These are phyloP conservation scores for Zygosaccharomyces lentus DNA, from an alignment of 805 yeast genomes.

Conservation along the genomic window DNA sequence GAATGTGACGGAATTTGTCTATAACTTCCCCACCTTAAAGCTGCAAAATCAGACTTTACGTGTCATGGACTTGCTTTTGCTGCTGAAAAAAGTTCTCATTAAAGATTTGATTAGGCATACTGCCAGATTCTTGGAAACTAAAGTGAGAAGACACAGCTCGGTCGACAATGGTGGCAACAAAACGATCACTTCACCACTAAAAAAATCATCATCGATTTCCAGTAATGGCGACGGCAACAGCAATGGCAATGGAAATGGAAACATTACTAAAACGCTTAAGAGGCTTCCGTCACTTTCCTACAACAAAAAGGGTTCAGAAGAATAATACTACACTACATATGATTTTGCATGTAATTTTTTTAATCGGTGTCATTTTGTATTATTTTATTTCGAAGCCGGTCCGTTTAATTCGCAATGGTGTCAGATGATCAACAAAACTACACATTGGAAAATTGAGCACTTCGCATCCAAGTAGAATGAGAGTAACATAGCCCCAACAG, in stretches of 20 bases:
- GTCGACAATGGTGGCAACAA: not conserved
- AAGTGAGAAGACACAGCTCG: slow-evolving; percentile 39
- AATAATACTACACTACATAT: no score
- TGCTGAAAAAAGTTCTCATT: slow-evolving; percentile 58
- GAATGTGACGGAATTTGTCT: slow-evolving; percentile 69
- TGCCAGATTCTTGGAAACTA: slow-evolving; percentile 77
- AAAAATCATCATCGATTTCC: not conserved
- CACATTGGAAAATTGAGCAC: not conserved
- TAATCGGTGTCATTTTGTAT: not conserved
- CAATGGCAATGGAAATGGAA: not conserved
- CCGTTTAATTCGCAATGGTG: not conserved
- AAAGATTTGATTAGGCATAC: slow-evolving; percentile 58
- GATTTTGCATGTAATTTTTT: not conserved
- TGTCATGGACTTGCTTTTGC: slow-evolving; percentile 57
- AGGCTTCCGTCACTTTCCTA: not conserved
- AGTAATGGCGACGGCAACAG: not conserved
- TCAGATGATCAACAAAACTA: not conserved
- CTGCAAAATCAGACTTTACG: slow-evolving; percentile 69
- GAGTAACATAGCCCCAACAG: not conserved
- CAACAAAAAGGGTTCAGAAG: not conserved
- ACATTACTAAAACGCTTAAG: not conserved
- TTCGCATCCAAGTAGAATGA: no score
- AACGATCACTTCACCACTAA: not conserved
- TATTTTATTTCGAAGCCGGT: not conserved
- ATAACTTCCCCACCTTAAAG: slow-evolving; percentile 58